Percentiles rank a stretch among this genome's conserved stretches.
These are phyloP conservation scores for Nannizziopsis arthrosporioides DNA, from an alignment of 2,329 filamentous ascomycete genomes.

Conservation along the genomic window DNA sequence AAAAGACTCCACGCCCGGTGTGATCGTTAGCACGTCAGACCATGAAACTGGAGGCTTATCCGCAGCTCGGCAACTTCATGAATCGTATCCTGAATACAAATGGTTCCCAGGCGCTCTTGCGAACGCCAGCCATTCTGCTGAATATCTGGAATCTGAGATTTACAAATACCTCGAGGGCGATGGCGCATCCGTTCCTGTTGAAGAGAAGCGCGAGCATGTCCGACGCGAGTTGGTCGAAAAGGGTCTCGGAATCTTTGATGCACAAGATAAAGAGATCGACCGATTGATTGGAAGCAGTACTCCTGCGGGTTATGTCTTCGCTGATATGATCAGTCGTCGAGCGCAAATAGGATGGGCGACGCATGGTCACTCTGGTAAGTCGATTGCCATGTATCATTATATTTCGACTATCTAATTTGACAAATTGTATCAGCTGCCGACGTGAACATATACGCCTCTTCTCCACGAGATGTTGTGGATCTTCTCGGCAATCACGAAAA, in stretches of 20 bases:
- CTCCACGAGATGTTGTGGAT: constrained; percentile 48
- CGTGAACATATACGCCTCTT: constrained; percentile 88
- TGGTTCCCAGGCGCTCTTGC: constrained; percentile 79
- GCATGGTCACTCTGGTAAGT: constrained; percentile 63
- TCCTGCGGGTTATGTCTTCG: constrained; percentile 51
- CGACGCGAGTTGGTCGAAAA: constrained; percentile 53
- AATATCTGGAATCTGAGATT: constrained; percentile 56
- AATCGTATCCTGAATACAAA: constrained; percentile 53
- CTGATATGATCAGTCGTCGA: constrained; percentile 75
- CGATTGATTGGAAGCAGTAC: constrained; percentile 49
- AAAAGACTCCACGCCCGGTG: constrained; percentile 55
- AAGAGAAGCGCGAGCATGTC: constrained; percentile 51
- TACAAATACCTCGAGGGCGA: constrained; percentile 43
- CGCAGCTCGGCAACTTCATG: constrained; percentile 58
- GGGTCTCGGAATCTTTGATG: constrained; percentile 66
- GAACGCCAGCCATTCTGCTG: constrained; percentile 63
- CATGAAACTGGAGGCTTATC: constrained; percentile 90
- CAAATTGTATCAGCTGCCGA: constrained; percentile 53
- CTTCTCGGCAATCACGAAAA: constrained; percentile 87
- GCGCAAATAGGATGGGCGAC: constrained; percentile 90
- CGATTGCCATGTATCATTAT: not conserved
- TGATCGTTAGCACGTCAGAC: constrained; percentile 83
- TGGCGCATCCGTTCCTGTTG: constrained; percentile 28
- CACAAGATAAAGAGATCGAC: constrained; percentile 58
- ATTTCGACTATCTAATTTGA: not conserved